Base-by-base conservation (phyloP, 148 eudicot genomes). In the Fallopia convolvulus region DNA sequence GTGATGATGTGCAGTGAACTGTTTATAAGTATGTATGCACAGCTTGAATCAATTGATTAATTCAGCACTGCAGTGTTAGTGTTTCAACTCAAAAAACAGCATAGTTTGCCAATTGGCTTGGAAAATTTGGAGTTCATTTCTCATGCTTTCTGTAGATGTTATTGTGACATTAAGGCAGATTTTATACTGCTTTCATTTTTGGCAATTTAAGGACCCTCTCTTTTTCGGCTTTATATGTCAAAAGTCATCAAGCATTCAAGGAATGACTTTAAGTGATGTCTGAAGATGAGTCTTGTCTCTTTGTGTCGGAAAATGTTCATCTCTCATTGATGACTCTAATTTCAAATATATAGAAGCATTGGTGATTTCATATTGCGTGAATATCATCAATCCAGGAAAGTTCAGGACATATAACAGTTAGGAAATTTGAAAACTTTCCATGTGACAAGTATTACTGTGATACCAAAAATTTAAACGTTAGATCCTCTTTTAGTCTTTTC, bases 1-100 rank as follows among this genome's bases (percentile, higher is more conserved):
- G 70, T 65, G 70, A 13, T 65, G 40, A 30, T 65, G 40, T 30
- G 72, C 44, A 68, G 72, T 61, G 68, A 61, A 2, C 14, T 61
- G 68, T 61, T 26, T 61, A 61, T 61, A 61, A 61, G 66, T 60
- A 61, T 61, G 15, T 61, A 61, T 61, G 68, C 68, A 61, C 32
- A 61, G 68, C 68, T 26, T 10, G 26, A 61, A 26, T 61, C 14
- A 61, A 23, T 23, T 21, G 68, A 61, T 8, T 8, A 26, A 23
- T 61, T 26, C 20, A 68, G 72, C 46, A 36, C 46, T 39, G 46
- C 41, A 26, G 70, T 12, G 70, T 12, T 65, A 13, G 13, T 30
- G 70, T 30, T 55, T 39, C 2, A 68, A 65, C 71, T 65, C 42
- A 11, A 65, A 33, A 30, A 33, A 36, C 36, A 0, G 68, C 39